A percentile compares a stretch with the other conserved stretches of the same genome.
Conservation (phyloP, 2,329 filamentous ascomycete species). For the Paraphoma sp. region DNA sequence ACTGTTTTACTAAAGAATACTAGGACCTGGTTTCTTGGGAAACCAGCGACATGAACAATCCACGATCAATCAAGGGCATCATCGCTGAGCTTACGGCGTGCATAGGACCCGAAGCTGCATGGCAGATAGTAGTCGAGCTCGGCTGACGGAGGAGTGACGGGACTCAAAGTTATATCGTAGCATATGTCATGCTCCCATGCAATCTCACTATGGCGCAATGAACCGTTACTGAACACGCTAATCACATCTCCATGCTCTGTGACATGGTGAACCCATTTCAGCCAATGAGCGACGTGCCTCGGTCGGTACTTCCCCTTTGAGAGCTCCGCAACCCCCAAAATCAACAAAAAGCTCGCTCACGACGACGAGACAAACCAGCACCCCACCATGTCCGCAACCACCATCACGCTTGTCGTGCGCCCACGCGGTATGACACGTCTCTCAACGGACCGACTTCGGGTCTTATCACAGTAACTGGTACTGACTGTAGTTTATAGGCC, state of each 20-base stretch:
- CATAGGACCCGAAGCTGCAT: slow-evolving; percentile 66
- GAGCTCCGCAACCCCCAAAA: slow-evolving; percentile 7
- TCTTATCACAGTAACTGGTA: background rate
- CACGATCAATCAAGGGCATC: slow-evolving; percentile 63
- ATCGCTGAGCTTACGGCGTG: slow-evolving; percentile 73
- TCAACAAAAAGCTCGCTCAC: slow-evolving; percentile 15
- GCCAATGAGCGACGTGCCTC: slow-evolving; percentile 10
- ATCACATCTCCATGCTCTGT: background rate
- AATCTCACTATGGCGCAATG: background rate
- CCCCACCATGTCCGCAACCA: slow-evolving; percentile 52
- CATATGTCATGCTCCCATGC: background rate
- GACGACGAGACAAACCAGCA: slow-evolving; percentile 14
- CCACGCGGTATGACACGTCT: slow-evolving; percentile 49
- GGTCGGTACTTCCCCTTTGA: slow-evolving; percentile 4
- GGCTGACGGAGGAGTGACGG: slow-evolving; percentile 10
- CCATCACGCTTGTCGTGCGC: slow-evolving; percentile 53
- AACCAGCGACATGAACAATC: slow-evolving; percentile 57
- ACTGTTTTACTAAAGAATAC: slow-evolving; percentile 16
- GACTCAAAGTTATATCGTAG: background rate
- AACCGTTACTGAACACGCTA: background rate
- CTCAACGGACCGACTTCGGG: too few relatives aligned
- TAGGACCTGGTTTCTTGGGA: slow-evolving; percentile 68
- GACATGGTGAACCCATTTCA: background rate
- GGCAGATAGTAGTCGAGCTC: slow-evolving; percentile 66
- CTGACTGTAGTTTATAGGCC: slow-evolving; percentile 53